Conservation (phyloP, 371 early-diverging fungal species). For the Rhizopus stolonifer region DNA sequence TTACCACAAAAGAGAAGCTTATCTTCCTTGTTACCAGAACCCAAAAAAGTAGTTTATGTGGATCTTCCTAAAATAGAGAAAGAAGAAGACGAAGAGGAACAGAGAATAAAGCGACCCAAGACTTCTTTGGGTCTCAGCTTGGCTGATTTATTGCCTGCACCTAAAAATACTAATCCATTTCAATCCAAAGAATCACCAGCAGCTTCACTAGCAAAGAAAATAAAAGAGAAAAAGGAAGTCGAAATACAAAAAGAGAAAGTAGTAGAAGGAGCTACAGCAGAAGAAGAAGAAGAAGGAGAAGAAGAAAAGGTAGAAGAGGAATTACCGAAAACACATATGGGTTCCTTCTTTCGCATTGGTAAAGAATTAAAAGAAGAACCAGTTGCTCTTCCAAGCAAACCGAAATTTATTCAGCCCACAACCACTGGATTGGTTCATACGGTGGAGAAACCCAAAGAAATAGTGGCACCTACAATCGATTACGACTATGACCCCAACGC, state of each 20-base stretch:
- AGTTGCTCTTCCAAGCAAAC: constrained; percentile 5
- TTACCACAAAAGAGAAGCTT: constrained; percentile 10
- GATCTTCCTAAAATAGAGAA: constrained; percentile 24
- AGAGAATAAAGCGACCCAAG: constrained; percentile 23
- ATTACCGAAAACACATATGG: constrained; percentile 15
- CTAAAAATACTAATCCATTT: constrained; percentile 15
- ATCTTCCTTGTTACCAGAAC: constrained; percentile 15
- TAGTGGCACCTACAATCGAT: constrained; percentile 27
- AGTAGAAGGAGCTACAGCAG: constrained; percentile 3
- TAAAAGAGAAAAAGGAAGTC: constrained; percentile 12
- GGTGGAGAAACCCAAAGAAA: constrained; percentile 7
- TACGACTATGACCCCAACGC: constrained; percentile 47
- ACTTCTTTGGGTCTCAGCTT: constrained; percentile 17
- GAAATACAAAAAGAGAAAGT: constrained; percentile 1
- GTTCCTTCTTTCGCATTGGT: constrained; percentile 38
- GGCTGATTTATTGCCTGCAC: constrained; percentile 38
- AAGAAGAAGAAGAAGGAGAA: constrained; percentile 14
- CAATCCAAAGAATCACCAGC: constrained; percentile 14
- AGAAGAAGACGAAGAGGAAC: constrained; percentile 23
- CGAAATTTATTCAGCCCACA: constrained; percentile 7
- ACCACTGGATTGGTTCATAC: constrained; percentile 10
- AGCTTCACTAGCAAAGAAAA: constrained; percentile 12
- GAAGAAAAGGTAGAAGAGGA: constrained; percentile 24
- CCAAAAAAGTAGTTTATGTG: constrained; percentile 26
- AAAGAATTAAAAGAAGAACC: constrained; percentile 23